phyloP scores from a whole-genome alignment of 2,329 filamentous ascomycete genomes.

The Penicillium fuscoglaucum region DNA sequence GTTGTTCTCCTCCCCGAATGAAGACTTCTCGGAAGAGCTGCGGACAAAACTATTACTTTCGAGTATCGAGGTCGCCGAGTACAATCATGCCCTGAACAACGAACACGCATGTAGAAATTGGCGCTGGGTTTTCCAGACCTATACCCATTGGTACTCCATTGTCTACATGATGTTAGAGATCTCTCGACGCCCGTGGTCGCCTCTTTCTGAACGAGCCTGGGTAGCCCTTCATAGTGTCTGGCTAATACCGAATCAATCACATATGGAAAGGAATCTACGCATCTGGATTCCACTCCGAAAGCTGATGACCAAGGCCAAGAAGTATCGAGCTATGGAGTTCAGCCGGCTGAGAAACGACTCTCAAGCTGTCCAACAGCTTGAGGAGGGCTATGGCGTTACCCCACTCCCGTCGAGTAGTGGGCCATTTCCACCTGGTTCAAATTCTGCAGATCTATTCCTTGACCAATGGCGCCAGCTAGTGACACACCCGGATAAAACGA shows the following conservation, averaged over 20 bases:
- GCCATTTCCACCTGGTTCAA: constrained; percentile 21
- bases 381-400: constrained; percentile 5
- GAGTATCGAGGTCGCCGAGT: constrained; percentile 47
- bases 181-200: constrained; percentile 49
- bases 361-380: constrained; percentile 19
- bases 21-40: constrained; percentile 38
- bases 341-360: constrained; percentile 30
- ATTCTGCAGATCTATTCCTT: constrained; percentile 23
- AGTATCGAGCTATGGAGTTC: constrained; percentile 37
- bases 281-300: constrained; percentile 39
- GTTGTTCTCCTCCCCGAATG: constrained; percentile 41
- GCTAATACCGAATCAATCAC: constrained; percentile 40
- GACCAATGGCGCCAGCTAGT: constrained; percentile 35
- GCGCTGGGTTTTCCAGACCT: constrained; percentile 62
- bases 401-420: constrained; percentile 32
- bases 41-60: constrained; percentile 40
- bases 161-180: constrained; percentile 58
- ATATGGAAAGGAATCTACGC: constrained; percentile 33
- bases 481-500: not conserved
- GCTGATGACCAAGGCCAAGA: constrained; percentile 32
- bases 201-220: constrained; percentile 52
- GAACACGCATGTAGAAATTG: constrained; percentile 53
- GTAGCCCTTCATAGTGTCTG: constrained; percentile 46
- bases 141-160: constrained; percentile 61
- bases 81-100: constrained; percentile 55